Conservation (phyloP, 768 basidiomycete genomes). For the Boletus reticulatus region DNA sequence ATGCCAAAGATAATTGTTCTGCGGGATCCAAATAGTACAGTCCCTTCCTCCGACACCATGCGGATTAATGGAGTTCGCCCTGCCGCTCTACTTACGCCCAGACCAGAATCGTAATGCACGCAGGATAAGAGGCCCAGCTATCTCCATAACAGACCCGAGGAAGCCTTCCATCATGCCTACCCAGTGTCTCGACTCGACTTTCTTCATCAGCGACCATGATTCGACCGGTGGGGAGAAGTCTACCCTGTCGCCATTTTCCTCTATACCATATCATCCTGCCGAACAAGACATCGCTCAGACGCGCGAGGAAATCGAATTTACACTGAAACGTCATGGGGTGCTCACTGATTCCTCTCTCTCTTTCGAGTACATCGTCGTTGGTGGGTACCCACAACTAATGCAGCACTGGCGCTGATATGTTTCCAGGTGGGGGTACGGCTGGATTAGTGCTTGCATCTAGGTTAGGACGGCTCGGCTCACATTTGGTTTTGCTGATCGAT, state of each 20-base stretch:
- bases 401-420: background rate
- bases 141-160: background rate
- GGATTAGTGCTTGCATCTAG: constrained; percentile 17
- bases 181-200: background rate
- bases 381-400: background rate
- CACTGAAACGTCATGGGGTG: background rate
- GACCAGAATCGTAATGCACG: background rate
- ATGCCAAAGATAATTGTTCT: background rate
- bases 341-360: background rate
- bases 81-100: background rate
- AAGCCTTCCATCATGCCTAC: background rate
- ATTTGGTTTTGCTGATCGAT: background rate
- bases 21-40: background rate
- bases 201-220: background rate
- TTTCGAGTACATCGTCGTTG: constrained; percentile 16
- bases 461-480: background rate
- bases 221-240: background rate
- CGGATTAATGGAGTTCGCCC: background rate
- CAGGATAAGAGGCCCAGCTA: background rate
- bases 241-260: background rate
- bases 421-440: constrained; percentile 15
- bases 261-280: background rate
- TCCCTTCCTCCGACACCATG: background rate
- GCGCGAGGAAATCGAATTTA: background rate
- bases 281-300: background rate